Percentiles rank a stretch among this genome's conserved stretches.
These are phyloP conservation scores for Hortiboletus campestris DNA, from an alignment of 768 basidiomycete species.

Conservation along the genomic window DNA sequence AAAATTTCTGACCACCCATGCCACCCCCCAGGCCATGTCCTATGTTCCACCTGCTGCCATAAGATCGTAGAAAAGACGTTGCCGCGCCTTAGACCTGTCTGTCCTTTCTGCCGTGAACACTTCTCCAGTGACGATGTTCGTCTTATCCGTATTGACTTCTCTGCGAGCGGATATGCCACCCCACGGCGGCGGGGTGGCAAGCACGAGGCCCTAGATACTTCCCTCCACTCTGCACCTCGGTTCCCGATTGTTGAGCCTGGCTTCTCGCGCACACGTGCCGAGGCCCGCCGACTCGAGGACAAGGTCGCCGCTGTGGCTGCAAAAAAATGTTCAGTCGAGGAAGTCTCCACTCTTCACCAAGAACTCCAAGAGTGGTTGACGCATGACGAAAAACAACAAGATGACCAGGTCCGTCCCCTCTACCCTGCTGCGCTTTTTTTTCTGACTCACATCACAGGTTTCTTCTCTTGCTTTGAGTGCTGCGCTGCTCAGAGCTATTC, in stretches of 20 bases:
- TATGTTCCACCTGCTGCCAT: slow-evolving; percentile 75
- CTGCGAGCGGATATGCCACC: slow-evolving; percentile 65
- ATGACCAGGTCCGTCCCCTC: slow-evolving; percentile 58
- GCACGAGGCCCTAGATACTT: slow-evolving; percentile 46
- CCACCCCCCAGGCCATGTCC: slow-evolving; percentile 61
- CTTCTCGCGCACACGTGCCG: slow-evolving; percentile 43
- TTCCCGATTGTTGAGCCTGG: slow-evolving; percentile 45
- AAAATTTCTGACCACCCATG: slow-evolving; percentile 24
- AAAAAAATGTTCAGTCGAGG: slow-evolving; percentile 86
- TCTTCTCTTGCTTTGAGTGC: slow-evolving; percentile 74
- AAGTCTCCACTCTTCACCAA: slow-evolving; percentile 72
- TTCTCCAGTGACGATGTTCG: slow-evolving; percentile 68
- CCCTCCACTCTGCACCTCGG: slow-evolving; percentile 42
- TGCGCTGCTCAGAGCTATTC: slow-evolving; percentile 76
- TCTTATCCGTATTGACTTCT: slow-evolving; percentile 77
- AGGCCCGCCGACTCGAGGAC: slow-evolving; percentile 70
- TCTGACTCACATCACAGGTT: slow-evolving; percentile 38
- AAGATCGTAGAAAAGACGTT: slow-evolving; percentile 81
- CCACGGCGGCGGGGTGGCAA: slow-evolving; percentile 54
- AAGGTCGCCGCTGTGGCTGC: slow-evolving; percentile 76
- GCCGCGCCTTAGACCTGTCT: slow-evolving; percentile 65
- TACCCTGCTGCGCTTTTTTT: slow-evolving; percentile 8
- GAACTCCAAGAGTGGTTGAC: slow-evolving; percentile 77
- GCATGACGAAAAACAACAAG: slow-evolving; percentile 51
- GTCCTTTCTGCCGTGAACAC: slow-evolving; percentile 81